Percentiles rank a stretch among this genome's conserved stretches.
phyloP scores from a whole-genome alignment of 352 stramenopile species.

The Phytopythium boreale region DNA sequence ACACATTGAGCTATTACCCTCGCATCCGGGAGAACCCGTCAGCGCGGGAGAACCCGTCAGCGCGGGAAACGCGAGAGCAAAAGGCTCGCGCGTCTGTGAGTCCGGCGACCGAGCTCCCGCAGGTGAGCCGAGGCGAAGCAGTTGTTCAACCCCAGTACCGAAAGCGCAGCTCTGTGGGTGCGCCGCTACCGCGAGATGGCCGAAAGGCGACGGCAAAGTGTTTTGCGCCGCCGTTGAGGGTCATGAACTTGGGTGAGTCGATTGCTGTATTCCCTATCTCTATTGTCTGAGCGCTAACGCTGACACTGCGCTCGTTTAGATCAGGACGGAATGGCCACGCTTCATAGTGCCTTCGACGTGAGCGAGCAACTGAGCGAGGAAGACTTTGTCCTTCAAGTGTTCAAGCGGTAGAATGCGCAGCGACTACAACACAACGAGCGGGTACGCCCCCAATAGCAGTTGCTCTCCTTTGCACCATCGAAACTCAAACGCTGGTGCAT shows the following conservation, averaged over 20 bases:
- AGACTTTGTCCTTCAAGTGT: slow-evolving; percentile 41
- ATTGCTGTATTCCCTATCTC: no score
- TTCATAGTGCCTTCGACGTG: slow-evolving; percentile 37
- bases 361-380: slow-evolving; percentile 29
- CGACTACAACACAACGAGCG: slow-evolving; percentile 16
- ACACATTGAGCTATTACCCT: slow-evolving; percentile 46
- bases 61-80: slow-evolving; percentile 42
- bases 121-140: neutral
- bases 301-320: slow-evolving; percentile 21
- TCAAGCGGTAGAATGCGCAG: slow-evolving; percentile 20
- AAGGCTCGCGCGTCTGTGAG: slow-evolving; percentile 1
- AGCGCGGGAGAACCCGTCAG: slow-evolving; percentile 35
- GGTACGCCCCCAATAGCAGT: slow-evolving; percentile 10
- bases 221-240: slow-evolving; percentile 5
- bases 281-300: neutral
- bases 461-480: neutral
- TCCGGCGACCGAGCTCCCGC: neutral
- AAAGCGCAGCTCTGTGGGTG: neutral
- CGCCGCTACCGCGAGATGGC: neutral
- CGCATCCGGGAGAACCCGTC: slow-evolving; percentile 43
- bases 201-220: neutral
- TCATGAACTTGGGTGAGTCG: slow-evolving; percentile 10
- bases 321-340: slow-evolving; percentile 27
- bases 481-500: neutral
- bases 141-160: neutral